Base-by-base conservation (phyloP, 73 alveolate genomes). In the Uronychia setigera region DNA sequence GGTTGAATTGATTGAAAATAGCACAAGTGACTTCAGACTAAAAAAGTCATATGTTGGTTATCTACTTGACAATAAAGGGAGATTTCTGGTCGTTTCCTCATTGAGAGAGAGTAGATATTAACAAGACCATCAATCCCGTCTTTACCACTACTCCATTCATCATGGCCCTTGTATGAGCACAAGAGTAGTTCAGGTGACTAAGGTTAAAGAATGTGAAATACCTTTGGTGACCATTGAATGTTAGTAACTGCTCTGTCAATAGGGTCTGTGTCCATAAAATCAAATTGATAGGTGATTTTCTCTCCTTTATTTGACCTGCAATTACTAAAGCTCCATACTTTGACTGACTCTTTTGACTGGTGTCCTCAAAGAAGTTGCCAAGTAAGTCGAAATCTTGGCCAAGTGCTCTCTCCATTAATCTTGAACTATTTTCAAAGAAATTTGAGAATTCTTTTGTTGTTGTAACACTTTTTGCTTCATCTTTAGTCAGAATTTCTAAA, bases 151-250 rank as follows among this genome's bases (percentile, higher is more conserved):
- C 19, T 46, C 91, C 97, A 97, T 31, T 95, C 98, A 79, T 96
- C 96, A 31, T 83, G 78, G 29, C 91, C 83, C 87, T 95, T 88
- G 84, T 96, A 97, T 35, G 98, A 88, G 74, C 97, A 80, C 90
- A 97, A 80, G 58, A 97, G 81, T 59, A 95, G 83, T 85, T 94
- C 97, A 1, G 93, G 94, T 59, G 87, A 92, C 79, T 83, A 35
- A 31, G n/a, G 76, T 30, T 19, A 33, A 28, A 33, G 33, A 28
- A 84, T 30, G 1, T 77, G 32, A n/a, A n/a, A 59, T 82, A 87
- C 93, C 90, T 95, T 93, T 78, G 95, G 93, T 11, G 98, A 95
- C 99, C 99, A 96, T 87, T 95, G 96, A 59, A 96, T 78, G 33
- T 92, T 77, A n/a, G 96, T 93, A 57, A 96, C 86, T 32, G 97